phyloP scores from a whole-genome alignment of 139 green algal species.

The Nannochloris sp. region DNA sequence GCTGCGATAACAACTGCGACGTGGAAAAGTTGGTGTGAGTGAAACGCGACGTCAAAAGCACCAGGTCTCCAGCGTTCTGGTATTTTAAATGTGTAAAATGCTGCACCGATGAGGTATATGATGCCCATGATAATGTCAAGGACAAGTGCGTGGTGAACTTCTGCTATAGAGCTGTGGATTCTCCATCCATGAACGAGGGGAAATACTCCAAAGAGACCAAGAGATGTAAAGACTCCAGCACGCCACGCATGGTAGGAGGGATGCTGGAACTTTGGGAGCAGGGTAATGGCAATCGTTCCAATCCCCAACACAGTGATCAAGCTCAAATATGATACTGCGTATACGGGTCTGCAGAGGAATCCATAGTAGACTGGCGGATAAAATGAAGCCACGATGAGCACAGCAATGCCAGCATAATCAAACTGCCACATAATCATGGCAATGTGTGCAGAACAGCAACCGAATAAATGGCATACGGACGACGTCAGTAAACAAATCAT shows the following conservation, averaged over 20 bases:
- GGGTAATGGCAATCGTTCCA: conserved; percentile 51
- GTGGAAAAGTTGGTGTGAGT: conserved; percentile 95
- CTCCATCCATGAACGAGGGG: conserved; percentile 59
- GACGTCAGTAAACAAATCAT: conserved; percentile 82
- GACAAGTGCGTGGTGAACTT: conserved; percentile 35
- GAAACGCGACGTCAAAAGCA: conserved; percentile 78
- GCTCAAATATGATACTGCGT: conserved; percentile 67
- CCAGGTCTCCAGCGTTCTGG: conserved; percentile 86
- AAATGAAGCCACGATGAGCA: conserved; percentile 93
- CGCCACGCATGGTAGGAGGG: conserved; percentile 49
- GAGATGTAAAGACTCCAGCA: conserved; percentile 56
- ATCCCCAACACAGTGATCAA: conserved; percentile 54
- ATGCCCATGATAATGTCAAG: conserved; percentile 75
- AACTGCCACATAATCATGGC: conserved; percentile 67
- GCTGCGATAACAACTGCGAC: conserved; percentile 57
- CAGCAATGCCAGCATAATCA: conserved; percentile 89
- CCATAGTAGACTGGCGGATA: conserved; percentile 87
- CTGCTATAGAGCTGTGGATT: conserved; percentile 21
- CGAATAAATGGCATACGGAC: conserved; percentile 78
- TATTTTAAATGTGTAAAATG: conserved; percentile 70
- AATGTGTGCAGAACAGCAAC: conserved; percentile 67
- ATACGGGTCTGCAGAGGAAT: conserved; percentile 77
- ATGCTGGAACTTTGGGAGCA: conserved; percentile 59
- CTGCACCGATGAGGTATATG: conserved; percentile 74
- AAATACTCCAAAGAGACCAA: conserved; percentile 76